A percentile compares a stretch with the other conserved stretches of the same genome.
phyloP scores from a whole-genome alignment of 352 stramenopile species.

The Pythium sukuiense region DNA sequence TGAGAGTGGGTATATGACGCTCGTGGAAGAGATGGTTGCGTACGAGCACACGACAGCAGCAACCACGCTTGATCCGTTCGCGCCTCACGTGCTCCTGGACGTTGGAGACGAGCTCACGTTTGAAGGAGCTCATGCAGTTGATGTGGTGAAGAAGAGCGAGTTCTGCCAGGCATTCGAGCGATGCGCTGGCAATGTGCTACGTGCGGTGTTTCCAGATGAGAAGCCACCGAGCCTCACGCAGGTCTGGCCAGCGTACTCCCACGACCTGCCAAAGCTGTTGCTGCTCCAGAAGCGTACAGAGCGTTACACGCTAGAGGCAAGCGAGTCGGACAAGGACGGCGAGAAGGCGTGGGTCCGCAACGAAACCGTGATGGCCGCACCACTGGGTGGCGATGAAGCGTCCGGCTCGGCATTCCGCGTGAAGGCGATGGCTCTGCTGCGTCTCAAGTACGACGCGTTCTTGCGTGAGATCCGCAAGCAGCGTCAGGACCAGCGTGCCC shows the following conservation, averaged over 20 bases:
- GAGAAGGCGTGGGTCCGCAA: constrained; percentile 35
- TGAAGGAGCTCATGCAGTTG: constrained; percentile 7
- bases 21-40: constrained; percentile 49
- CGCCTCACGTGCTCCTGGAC: constrained; percentile 15
- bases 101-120: constrained; percentile 6
- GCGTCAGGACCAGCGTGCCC: constrained; percentile 34
- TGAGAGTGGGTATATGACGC: constrained; percentile 33
- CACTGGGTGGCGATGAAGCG: constrained; percentile 17
- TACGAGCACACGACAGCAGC: constrained; percentile 41
- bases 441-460: constrained; percentile 54
- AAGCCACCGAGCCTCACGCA: constrained; percentile 22
- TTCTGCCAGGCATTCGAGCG: constrained; percentile 12
- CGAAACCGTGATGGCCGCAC: constrained; percentile 21
- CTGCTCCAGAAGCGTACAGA: constrained; percentile 59
- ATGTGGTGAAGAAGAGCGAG: constrained; percentile 5
- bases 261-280: constrained; percentile 54
- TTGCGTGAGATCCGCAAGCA: constrained; percentile 41
- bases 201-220: constrained; percentile 9
- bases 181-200: constrained; percentile 18
- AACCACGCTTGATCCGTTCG: constrained; percentile 5
- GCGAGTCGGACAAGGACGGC: neutral
- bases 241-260: constrained; percentile 46
- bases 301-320: constrained; percentile 36
- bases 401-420: constrained; percentile 20
- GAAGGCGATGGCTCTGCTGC: constrained; percentile 46